These are phyloP conservation scores for Thalassiosira delicatula DNA, from an alignment of 352 stramenopile genomes.

Conservation along the genomic window DNA sequence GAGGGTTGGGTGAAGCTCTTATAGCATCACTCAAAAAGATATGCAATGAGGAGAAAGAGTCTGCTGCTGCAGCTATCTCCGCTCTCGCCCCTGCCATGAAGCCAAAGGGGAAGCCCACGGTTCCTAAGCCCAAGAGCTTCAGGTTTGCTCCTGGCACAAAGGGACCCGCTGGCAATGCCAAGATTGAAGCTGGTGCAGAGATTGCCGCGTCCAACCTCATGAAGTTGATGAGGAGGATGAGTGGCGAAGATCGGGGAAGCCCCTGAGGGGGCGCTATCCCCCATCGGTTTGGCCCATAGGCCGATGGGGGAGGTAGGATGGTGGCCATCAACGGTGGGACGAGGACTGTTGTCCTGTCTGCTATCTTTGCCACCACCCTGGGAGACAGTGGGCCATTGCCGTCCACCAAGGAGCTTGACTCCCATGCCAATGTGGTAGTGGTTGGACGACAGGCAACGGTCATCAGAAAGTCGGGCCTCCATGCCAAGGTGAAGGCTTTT, in stretches of 20 bases:
- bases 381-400: not conserved
- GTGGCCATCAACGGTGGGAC: not conserved
- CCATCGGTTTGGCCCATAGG: not conserved
- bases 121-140: not conserved
- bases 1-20: not conserved
- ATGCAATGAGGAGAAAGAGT: not conserved
- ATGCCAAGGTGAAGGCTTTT: slow-evolving; percentile 35
- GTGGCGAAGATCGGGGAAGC: not conserved
- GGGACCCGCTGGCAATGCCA: not conserved
- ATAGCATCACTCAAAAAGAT: not conserved
- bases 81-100: not conserved
- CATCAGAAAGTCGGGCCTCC: slow-evolving; percentile 2
- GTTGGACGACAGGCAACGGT: slow-evolving; percentile 36
- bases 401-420: slow-evolving; percentile 36
- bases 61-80: not conserved
- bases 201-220: not conserved
- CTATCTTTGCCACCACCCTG: not conserved
- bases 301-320: not conserved
- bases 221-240: not conserved
- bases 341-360: not conserved
- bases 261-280: not conserved
- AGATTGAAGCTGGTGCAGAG: no score
- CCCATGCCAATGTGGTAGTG: slow-evolving; percentile 60
- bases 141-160: not conserved
- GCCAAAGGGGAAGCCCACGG: not conserved